Base-by-base conservation (phyloP, 352 stramenopile species). In the Albugo laibachii region DNA sequence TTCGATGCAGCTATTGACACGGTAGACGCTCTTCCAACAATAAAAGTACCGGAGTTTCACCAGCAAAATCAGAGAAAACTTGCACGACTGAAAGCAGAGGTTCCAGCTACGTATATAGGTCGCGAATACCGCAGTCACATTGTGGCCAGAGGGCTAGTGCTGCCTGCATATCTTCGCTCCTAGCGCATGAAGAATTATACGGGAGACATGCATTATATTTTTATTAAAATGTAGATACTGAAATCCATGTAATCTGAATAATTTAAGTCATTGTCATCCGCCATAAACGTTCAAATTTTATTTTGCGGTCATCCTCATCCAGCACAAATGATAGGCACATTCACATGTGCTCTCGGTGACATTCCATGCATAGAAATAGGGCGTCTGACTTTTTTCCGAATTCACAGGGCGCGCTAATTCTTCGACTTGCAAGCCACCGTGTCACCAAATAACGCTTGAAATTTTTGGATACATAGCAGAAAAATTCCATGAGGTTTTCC, bases 301-400 rank as follows among this genome's bases (percentile, higher is more conserved):
- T n/a, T 31, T 31, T 31, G 24, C 24, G 24, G 24, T 3, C 24
- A 31, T 10, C 3, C 8, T 10, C 24, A 31, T 31, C 24, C 24
- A 43, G 38, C 38, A 43, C 3, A 19, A 43, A n/a, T 2, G 14
- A 12, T 13, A 13, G 16, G 13, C 5, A 12, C 48, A 10, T 21
- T 58, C 59, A 83, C 56, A 71, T 59, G 52, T 85, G 73, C 58
- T 85, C 73, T 36, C 69, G 70, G 57, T 85, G 73, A 61, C 73
- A 85, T 52, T 85, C 73, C 73, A 85, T 85, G 54, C 73, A 85
- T 16, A 85, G 61, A 49, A 85, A 85, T 31, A 85, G 61, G 40
- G 54, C 66, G 45, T 69, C 59, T 12, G 69, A 83, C 52, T 83
- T 85, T 41, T 85, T 83, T 52, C 73, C 73, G 51, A 85, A 85